phyloP scores from a whole-genome alignment of 441 rosid species.

The Euphorbia schlechtendalii region DNA sequence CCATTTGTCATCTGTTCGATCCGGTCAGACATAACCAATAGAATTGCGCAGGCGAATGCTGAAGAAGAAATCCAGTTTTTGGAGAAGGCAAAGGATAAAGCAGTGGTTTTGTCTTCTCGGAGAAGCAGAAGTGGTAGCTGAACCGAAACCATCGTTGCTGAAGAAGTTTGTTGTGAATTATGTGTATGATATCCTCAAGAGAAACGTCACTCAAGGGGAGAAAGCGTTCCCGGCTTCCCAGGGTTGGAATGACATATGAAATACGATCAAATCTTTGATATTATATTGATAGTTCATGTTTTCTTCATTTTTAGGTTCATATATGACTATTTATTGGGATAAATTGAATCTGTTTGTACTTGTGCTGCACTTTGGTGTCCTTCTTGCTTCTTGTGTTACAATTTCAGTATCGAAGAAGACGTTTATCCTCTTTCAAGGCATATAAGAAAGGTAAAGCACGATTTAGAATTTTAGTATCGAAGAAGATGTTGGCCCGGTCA shows the following conservation, averaged over 20 bases:
- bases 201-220: constrained; percentile 53
- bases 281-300: not conserved
- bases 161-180: constrained; percentile 62
- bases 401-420: too few species aligned
- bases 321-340: too few species aligned
- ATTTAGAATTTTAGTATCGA: too few species aligned
- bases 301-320: too few species aligned
- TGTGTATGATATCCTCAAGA: constrained; percentile 49
- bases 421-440: too few species aligned
- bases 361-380: too few species aligned
- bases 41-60: constrained; percentile 24
- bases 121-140: constrained; percentile 57
- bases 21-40: constrained; percentile 18
- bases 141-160: constrained; percentile 41
- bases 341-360: not conserved
- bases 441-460: too few species aligned
- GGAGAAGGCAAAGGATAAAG: constrained; percentile 53
- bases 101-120: constrained; percentile 62
- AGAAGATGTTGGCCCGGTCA: too few species aligned
- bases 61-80: constrained; percentile 52
- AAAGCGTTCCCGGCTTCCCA: constrained; percentile 49
- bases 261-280: constrained; percentile 27
- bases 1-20: constrained; percentile 28
- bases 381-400: too few species aligned
- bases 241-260: constrained; percentile 81